Evolutionary conservation across 306 rosid genomes (phyloP).

Genomic region (Begonia masoniana): DNA sequence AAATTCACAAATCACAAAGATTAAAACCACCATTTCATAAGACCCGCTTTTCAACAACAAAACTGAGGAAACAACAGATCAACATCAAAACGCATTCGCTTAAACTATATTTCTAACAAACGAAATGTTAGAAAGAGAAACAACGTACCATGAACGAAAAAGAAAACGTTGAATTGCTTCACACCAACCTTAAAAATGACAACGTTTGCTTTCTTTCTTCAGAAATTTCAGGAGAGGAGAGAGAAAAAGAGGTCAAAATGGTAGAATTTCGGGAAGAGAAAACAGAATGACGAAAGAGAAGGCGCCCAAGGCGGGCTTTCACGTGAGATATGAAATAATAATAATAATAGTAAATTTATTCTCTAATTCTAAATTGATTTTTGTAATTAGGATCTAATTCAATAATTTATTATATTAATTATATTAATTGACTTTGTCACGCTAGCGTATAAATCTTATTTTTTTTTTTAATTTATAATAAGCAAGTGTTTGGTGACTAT

Average conservation of each 20-base stretch:
- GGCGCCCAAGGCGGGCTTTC: conserved; percentile 24
- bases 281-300: conserved; percentile 21
- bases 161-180: conserved; percentile 15
- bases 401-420: too few relatives aligned
- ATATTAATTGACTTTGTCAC: neutral
- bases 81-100: neutral
- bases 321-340: conserved; percentile 10
- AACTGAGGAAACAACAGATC: neutral
- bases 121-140: neutral
- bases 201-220: neutral
- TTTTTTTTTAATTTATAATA: too few relatives aligned
- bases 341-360: neutral
- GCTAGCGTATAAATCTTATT: neutral
- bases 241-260: neutral
- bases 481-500: neutral
- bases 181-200: neutral
- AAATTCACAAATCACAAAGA: neutral
- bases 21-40: neutral
- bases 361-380: too few relatives aligned
- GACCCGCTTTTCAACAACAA: neutral
- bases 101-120: neutral
- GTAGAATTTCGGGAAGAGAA: conserved; percentile 15
- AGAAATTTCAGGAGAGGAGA: conserved; percentile 14
- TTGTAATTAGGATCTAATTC: too few relatives aligned
- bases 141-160: conserved; percentile 16